Conservation (phyloP, 2,329 filamentous ascomycete species). For the Fusarium gaditjirri region DNA sequence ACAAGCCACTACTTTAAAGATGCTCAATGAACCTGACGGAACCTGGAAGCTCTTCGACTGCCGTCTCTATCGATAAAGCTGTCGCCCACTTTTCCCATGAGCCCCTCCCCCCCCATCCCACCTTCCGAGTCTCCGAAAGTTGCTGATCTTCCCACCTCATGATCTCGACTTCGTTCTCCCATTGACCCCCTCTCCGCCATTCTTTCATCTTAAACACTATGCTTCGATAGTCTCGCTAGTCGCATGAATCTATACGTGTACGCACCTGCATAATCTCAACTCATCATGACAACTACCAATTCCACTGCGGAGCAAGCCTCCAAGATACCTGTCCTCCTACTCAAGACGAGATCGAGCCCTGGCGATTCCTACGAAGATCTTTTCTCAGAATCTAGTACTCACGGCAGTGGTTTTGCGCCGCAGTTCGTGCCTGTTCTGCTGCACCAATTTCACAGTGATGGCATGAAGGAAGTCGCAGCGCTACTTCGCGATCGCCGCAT, state of each 20-base stretch:
- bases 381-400: conserved; percentile 58
- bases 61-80: conserved; percentile 25
- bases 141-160: conserved; percentile 32
- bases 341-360: conserved; percentile 81
- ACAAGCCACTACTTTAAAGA: background rate
- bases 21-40: background rate
- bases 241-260: background rate
- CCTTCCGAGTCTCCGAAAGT: conserved; percentile 30
- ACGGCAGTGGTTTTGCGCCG: conserved; percentile 65
- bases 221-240: background rate
- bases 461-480: conserved; percentile 63
- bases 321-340: conserved; percentile 68
- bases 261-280: background rate
- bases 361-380: conserved; percentile 78
- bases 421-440: conserved; percentile 81
- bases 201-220: background rate
- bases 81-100: conserved; percentile 30
- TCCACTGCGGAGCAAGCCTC: conserved; percentile 24
- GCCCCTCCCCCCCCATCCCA: conserved; percentile 25
- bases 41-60: background rate
- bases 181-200: background rate
- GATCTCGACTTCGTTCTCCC: conserved; percentile 17
- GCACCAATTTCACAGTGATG: conserved; percentile 72
- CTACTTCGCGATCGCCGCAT: conserved; percentile 60
- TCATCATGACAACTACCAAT: conserved; percentile 23